These are phyloP conservation scores for Ilyonectria robusta DNA, from an alignment of 2,329 filamentous ascomycete species.

Conservation along the genomic window DNA sequence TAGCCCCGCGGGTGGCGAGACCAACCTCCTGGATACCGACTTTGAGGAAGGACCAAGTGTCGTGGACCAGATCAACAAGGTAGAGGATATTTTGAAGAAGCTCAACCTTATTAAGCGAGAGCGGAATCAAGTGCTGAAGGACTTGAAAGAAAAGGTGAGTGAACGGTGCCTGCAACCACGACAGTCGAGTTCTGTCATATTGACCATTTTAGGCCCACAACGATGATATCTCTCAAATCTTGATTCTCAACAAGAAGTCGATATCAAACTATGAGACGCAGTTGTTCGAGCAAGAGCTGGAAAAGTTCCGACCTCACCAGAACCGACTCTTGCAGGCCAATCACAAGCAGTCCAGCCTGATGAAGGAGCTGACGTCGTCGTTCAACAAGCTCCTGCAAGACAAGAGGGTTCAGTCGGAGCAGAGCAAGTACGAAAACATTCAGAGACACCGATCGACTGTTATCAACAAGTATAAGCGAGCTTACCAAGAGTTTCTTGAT, in stretches of 20 bases:
- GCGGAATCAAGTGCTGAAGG: constrained; percentile 91
- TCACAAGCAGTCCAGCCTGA: constrained; percentile 92
- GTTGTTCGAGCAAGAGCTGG: constrained; percentile 95
- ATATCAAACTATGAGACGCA: constrained; percentile 93
- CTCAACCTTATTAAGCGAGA: constrained; percentile 94
- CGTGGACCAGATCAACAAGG: constrained; percentile 87
- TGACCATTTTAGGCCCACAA: constrained; percentile 79
- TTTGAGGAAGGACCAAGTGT: constrained; percentile 88
- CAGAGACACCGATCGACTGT: constrained; percentile 86
- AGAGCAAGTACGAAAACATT: constrained; percentile 93
- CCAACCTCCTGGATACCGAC: constrained; percentile 90
- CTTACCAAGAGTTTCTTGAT: constrained; percentile 94
- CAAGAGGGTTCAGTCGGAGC: constrained; percentile 92
- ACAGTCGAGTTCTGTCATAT: neutral
- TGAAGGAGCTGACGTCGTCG: constrained; percentile 92
- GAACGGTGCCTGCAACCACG: neutral
- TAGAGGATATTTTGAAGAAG: constrained; percentile 93
- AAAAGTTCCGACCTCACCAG: constrained; percentile 96
- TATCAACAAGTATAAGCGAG: constrained; percentile 88
- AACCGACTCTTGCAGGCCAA: constrained; percentile 92
- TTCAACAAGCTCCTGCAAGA: constrained; percentile 94
- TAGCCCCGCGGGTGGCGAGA: constrained; percentile 75
- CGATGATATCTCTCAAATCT: constrained; percentile 96
- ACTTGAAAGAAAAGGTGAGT: constrained; percentile 94
- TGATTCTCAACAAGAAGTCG: constrained; percentile 98